These are phyloP conservation scores for Colletotrichum endophyticum DNA, from an alignment of 2,329 filamentous ascomycete genomes.

Conservation along the genomic window DNA sequence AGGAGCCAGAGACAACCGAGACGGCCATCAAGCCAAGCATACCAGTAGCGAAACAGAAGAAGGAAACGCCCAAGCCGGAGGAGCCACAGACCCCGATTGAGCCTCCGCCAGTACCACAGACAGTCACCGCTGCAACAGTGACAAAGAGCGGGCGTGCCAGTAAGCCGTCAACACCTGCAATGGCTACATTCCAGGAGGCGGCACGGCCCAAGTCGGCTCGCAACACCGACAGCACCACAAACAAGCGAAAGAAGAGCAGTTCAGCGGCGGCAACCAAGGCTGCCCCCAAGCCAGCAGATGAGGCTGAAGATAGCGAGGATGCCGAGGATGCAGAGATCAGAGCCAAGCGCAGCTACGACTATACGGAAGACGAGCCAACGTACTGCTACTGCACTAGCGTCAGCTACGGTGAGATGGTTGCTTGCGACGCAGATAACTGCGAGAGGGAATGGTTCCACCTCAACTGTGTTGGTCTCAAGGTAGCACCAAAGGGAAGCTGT, in stretches of 20 bases:
- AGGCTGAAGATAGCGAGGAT: constrained; percentile 44
- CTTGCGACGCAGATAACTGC: constrained; percentile 76
- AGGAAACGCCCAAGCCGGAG: constrained; percentile 45
- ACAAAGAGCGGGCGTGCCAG: constrained; percentile 71
- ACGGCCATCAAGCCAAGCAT: constrained; percentile 27
- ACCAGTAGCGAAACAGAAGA: constrained; percentile 40
- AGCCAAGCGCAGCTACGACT: constrained; percentile 34
- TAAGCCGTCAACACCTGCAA: constrained; percentile 69
- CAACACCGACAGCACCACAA: constrained; percentile 47
- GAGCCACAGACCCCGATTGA: constrained; percentile 35
- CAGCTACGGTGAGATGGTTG: constrained; percentile 86
- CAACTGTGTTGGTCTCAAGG: constrained; percentile 79
- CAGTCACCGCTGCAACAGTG: constrained; percentile 46
- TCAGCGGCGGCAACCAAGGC: constrained; percentile 42
- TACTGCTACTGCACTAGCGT: constrained; percentile 84
- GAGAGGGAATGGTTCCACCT: constrained; percentile 84
- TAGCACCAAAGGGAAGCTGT: constrained; percentile 79
- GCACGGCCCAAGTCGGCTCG: constrained; percentile 59
- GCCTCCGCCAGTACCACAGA: constrained; percentile 46
- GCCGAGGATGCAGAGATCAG: constrained; percentile 65
- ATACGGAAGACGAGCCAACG: constrained; percentile 63
- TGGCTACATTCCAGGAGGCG: constrained; percentile 64
- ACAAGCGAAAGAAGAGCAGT: constrained; percentile 65
- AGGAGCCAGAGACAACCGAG: constrained; percentile 27
- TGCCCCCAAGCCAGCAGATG: constrained; percentile 38